These are phyloP conservation scores for Rhizopogon rudus DNA, from an alignment of 768 basidiomycete species.

Conservation along the genomic window DNA sequence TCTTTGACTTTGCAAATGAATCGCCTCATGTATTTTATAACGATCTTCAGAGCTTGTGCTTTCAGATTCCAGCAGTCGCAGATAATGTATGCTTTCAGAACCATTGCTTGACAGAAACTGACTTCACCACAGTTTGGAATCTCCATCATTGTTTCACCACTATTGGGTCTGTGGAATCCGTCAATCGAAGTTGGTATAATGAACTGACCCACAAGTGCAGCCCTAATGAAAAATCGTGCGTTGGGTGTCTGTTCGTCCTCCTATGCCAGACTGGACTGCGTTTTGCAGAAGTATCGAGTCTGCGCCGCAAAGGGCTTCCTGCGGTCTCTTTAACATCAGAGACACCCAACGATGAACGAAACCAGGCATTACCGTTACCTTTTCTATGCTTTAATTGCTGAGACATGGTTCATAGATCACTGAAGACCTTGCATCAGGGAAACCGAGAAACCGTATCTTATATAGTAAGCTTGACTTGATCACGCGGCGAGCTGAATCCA, in stretches of 20 bases:
- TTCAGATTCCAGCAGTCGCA: slow-evolving; percentile 76
- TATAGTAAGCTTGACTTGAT: slow-evolving; percentile 48
- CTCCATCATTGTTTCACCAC: slow-evolving; percentile 72
- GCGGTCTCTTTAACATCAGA: slow-evolving; percentile 68
- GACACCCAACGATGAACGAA: slow-evolving; percentile 47
- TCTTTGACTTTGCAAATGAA: background rate
- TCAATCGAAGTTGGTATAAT: background rate
- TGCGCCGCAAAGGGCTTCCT: slow-evolving; percentile 48
- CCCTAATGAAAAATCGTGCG: slow-evolving; percentile 80
- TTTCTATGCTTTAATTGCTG: background rate
- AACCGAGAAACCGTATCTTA: slow-evolving; percentile 56
- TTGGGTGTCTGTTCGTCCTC: background rate
- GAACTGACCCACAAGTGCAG: slow-evolving; percentile 29
- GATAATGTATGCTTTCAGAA: slow-evolving; percentile 36
- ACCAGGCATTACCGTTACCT: slow-evolving; percentile 34
- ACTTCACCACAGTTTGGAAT: slow-evolving; percentile 49
- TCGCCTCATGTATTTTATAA: background rate
- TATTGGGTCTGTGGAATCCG: slow-evolving; percentile 48
- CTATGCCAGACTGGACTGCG: background rate
- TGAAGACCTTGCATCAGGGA: slow-evolving; percentile 53
- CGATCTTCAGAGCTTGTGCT: slow-evolving; percentile 64
- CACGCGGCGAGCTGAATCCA: background rate
- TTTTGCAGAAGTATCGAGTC: slow-evolving; percentile 54
- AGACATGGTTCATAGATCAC: slow-evolving; percentile 41
- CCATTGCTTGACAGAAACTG: background rate